Conservation (phyloP, 108 stramenopile genomes). For the Nitzschia sp. region DNA sequence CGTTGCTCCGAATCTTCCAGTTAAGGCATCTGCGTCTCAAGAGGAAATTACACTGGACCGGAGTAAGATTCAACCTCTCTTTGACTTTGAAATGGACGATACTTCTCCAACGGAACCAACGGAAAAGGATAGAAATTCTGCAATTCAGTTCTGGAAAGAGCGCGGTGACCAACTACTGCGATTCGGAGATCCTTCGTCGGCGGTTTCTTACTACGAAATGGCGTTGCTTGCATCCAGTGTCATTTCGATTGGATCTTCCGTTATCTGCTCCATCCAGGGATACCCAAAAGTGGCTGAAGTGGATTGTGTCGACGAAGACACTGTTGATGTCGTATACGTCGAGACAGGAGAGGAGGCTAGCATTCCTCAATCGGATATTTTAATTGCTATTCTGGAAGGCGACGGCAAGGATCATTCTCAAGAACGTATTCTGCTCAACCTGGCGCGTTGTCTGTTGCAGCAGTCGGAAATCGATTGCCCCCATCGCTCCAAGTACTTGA, state of each 20-base stretch:
- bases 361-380: slow-evolving; percentile 33
- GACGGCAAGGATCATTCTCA: slow-evolving; percentile 36
- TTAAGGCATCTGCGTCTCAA: neutral
- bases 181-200: slow-evolving; percentile 52
- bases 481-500: slow-evolving; percentile 28
- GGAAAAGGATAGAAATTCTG: neutral
- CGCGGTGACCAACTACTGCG: slow-evolving; percentile 55
- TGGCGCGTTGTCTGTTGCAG: slow-evolving; percentile 58
- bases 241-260: slow-evolving; percentile 37
- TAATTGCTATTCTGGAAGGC: slow-evolving; percentile 34
- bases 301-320: slow-evolving; percentile 51
- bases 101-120: neutral
- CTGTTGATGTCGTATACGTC: slow-evolving; percentile 41
- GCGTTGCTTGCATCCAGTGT: slow-evolving; percentile 41
- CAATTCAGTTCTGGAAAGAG: slow-evolving; percentile 41
- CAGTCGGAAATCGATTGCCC: slow-evolving; percentile 42
- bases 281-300: slow-evolving; percentile 59
- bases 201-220: slow-evolving; percentile 62
- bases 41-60: slow-evolving; percentile 20
- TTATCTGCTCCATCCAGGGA: slow-evolving; percentile 44
- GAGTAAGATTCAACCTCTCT: slow-evolving; percentile 13
- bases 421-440: slow-evolving; percentile 59
- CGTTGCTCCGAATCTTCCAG: slow-evolving; percentile 9
- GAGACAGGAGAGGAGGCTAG: slow-evolving; percentile 30
- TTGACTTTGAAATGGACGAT: slow-evolving; percentile 23